Base-by-base conservation (phyloP, 1,139 yeast species). In the Blastobotrys malaysiensis region DNA sequence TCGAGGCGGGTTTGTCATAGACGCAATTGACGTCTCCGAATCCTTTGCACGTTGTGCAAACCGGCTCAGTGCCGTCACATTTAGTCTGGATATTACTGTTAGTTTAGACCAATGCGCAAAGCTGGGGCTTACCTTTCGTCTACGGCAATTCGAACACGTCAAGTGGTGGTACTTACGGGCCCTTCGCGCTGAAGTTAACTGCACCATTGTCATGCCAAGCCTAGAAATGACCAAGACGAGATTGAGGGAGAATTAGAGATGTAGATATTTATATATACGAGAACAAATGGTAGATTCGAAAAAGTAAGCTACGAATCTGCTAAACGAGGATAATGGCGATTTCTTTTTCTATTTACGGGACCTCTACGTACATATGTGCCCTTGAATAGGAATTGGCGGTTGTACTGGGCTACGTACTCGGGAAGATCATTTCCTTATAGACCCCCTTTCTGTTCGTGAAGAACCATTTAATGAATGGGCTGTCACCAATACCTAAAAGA, bases 41-140 rank as follows among this genome's bases (percentile, higher is more conserved):
- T 13, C 55, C 51, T 26, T 52, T 49, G 27, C 55, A 52, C 3
- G 55, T 52, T 5, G 48, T 49, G 43, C 55, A 52, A 9, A 52
- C 44, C 4, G 55, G 55, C 39, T 49, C 55, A 13, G 52, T 49
- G 14, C 55, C 55, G 47, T 52, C 55, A 16, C 55, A 52, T 19
- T 52, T 52, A 19, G 55, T 50, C 52, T 50, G 16, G 4, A n/a
- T n/a, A n/a, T n/a, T n/a, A n/a, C n/a, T n/a, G n/a, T n/a, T n/a
- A n/a, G n/a, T n/a, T n/a, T n/a, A n/a, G n/a, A n/a, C n/a, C n/a
- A n/a, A n/a, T n/a, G n/a, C n/a, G n/a, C n/a, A n/a, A n/a, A n/a
- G n/a, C n/a, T n/a, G n/a, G 11, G 9, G 16, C 55, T 16, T 52
- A 52, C 55, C 45, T 52, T 52, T 45, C 55, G 43, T 24, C 55